Evolutionary conservation across 768 basidiomycete species (phyloP), one percentile per base, ranked within the genome.

Genomic region (Podaxis sp.): DNA sequence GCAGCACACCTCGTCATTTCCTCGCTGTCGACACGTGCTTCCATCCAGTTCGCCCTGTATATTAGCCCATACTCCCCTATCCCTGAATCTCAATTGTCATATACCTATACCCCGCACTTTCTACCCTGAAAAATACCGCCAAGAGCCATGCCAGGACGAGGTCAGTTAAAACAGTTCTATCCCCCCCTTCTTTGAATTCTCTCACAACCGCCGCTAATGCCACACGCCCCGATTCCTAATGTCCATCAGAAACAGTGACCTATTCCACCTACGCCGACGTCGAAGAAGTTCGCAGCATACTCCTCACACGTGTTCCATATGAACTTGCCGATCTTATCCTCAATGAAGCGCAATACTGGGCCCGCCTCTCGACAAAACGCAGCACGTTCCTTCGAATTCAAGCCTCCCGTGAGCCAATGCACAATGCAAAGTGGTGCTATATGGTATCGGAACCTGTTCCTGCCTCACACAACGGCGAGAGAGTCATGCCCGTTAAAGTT

Each of bases 261-360:
- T 8, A 22, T 7, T 56, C 64, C 13, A 61, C 52, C 15, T 59
- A 55, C 24, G 40, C 55, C 1, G 64, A 64, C 24, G 65, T 64
- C 36, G 37, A 48, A 11, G 15, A 40, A 33, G 63, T 66, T 38
- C 55, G 64, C 37, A 26, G 41, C 5, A 48, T 53, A 3, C 58
- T 68, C 30, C 41, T 62, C 20, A 38, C 56, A 15, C 57, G 41
- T 30, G 33, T 69, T 2, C 68, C 68, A 12, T 46, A 62, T 28
- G 69, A 70, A 46, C 62, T 70, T 13, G 64, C 41, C 15, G 63
- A 67, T 28, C 22, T 66, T 22, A 66, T 70, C 22, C 51, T 68
- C 33, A 59, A 60, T 24, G 56, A 65, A 41, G 69, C 67, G 7
- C 52, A 65, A 50, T 70, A 70, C 51, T 70, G 66, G 66, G 66